Evolutionary conservation across 495 filamentous ascomycete species (phyloP).

Genomic region (Penicillium argentinense): DNA sequence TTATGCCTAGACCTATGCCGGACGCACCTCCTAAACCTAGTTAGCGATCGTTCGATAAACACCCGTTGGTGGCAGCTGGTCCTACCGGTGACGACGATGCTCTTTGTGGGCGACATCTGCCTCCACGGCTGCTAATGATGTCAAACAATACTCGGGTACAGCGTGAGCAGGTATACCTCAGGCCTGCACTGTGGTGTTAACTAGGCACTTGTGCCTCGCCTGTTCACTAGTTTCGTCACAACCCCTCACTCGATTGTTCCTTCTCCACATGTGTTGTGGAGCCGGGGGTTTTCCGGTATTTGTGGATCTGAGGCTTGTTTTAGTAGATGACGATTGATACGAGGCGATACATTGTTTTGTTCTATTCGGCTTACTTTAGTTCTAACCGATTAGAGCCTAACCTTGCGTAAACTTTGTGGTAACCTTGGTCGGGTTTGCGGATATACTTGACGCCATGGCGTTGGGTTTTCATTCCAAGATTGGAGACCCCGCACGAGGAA

Average conservation of each 20-base stretch:
- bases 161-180: too few relatives aligned
- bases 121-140: neutral
- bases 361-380: too few relatives aligned
- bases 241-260: neutral
- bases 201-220: too few relatives aligned
- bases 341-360: too few relatives aligned
- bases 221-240: neutral
- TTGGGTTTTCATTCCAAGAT: too few relatives aligned
- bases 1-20: slow-evolving; percentile 54
- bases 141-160: too few relatives aligned
- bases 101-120: slow-evolving; percentile 16
- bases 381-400: neutral
- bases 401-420: neutral
- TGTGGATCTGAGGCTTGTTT: neutral
- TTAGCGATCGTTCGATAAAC: too few relatives aligned
- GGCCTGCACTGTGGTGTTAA: too few relatives aligned
- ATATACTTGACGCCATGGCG: neutral
- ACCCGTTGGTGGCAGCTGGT: too few relatives aligned
- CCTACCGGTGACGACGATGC: slow-evolving; percentile 29
- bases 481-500: neutral
- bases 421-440: neutral
- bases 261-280: slow-evolving; percentile 20
- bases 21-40: slow-evolving; percentile 53
- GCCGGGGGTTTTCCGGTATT: slow-evolving; percentile 28
- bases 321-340: too few relatives aligned